Evolutionary conservation across 805 yeast genomes (phyloP), one percentile per base, ranked within the genome.

Genomic region (Komagataella ulmi): DNA sequence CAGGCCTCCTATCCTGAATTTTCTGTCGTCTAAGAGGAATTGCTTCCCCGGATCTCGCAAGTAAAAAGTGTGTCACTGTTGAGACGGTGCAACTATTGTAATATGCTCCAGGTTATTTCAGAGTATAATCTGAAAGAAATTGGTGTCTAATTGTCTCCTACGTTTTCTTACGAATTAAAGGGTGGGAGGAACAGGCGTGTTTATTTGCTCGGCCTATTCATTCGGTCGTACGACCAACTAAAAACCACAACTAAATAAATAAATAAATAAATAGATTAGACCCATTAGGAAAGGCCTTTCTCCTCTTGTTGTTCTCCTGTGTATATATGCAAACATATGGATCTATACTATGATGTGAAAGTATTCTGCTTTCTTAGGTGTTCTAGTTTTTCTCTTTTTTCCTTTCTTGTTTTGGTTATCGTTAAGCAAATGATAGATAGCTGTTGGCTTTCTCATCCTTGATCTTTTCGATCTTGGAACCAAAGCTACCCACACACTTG

Each of bases 401-500:
- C 14, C 40, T 30, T 30, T 30, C 40, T 30, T 30, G 40, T 30
- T n/a, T 30, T 30, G 40, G 14, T 30, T 30, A 30, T 30, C 40
- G 40, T 30, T 30, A 30, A 30, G 40, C 40, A 30, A 30, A 30
- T 30, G 40, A 30, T 14, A 30, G 40, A 14, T 30, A 30, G 40
- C 40, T 30, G 40, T 30, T 30, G 40, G 40, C 40, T 30, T 30
- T 30, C 40, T 30, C 40, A 12, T 30, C 40, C 40, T 30, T 30
- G 40, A 72, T 66, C 65, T 81, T 81, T 56, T 80, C 86, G 57
- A 80, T 71, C 68, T 79, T 76, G 53, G 83, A 77, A 51, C 87
- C 87, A 62, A 83, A 81, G 53, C 83, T 71, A 51, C 83, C 76
- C 54, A 88, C 81, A 73, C 95, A 85, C 70, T 77, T 83, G 46